Percentiles rank a stretch among this genome's conserved stretches.
Conservation (phyloP, 2,329 filamentous ascomycete genomes). For the Xylaria hypoxylon region DNA sequence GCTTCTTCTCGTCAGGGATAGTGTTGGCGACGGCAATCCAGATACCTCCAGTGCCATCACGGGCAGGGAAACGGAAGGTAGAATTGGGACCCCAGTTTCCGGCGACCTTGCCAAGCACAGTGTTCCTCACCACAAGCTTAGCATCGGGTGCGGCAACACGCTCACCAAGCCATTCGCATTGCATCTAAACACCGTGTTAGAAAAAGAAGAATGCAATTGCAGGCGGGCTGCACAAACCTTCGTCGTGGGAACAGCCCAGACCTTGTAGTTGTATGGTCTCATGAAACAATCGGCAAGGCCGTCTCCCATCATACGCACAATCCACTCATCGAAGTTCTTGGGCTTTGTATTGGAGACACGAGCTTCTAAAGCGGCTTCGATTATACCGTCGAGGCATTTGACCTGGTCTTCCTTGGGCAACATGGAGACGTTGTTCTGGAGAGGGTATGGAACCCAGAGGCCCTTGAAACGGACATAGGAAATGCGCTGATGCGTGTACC, state of each 20-base stretch:
- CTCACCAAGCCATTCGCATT: conserved; percentile 98
- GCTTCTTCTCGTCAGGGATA: conserved; percentile 89
- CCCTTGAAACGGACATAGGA: conserved; percentile 98
- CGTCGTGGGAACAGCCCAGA: conserved; percentile 97
- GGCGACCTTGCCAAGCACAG: conserved; percentile 94
- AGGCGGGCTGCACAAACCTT: conserved; percentile 71
- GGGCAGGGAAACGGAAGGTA: conserved; percentile 97
- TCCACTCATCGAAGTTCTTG: conserved; percentile 98
- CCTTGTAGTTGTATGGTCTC: conserved; percentile 99
- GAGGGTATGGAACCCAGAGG: conserved; percentile 97
- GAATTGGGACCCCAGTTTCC: conserved; percentile 99
- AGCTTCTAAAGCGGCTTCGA: conserved; percentile 89
- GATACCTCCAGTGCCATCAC: conserved; percentile 96
- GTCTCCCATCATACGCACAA: conserved; percentile 88
- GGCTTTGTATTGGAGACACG: conserved; percentile 92
- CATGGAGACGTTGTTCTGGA: conserved; percentile 99
- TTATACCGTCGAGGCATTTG: conserved; percentile 92
- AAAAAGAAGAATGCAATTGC: not conserved
- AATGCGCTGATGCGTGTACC: conserved; percentile 98
- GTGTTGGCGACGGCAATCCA: conserved; percentile 98
- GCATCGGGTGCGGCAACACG: conserved; percentile 96
- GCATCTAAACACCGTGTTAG: conserved; percentile 76
- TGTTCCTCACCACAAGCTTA: conserved; percentile 93
- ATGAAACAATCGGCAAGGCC: conserved; percentile 97
- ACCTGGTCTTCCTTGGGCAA: conserved; percentile 97